These are phyloP conservation scores for Phialophora tarda DNA, from an alignment of 2,329 filamentous ascomycete species.

Conservation along the genomic window DNA sequence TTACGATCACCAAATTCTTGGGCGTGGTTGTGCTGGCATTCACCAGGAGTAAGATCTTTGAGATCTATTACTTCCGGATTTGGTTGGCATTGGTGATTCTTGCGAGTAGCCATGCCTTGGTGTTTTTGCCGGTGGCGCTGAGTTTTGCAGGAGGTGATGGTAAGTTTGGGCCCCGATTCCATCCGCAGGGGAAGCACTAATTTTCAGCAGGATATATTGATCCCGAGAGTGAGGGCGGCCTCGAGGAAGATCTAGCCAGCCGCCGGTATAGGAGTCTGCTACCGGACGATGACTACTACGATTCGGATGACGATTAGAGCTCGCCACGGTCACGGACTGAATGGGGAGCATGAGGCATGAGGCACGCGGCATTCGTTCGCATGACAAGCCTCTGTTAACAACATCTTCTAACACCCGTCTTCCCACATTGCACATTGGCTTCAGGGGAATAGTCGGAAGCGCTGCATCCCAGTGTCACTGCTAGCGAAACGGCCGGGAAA, in stretches of 20 bases:
- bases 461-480: background rate
- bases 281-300: conserved; percentile 80
- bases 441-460: background rate
- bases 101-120: conserved; percentile 83
- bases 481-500: background rate
- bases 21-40: conserved; percentile 93
- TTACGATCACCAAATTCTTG: conserved; percentile 92
- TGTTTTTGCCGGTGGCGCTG: conserved; percentile 89
- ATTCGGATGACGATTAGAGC: conserved; percentile 61
- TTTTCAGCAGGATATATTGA: conserved; percentile 72
- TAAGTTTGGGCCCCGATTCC: conserved; percentile 46
- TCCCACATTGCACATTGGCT: background rate
- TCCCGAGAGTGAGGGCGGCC: conserved; percentile 81
- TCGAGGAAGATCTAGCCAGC: conserved; percentile 86
- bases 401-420: background rate
- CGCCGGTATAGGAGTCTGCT: conserved; percentile 77
- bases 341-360: background rate
- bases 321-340: conserved; percentile 1
- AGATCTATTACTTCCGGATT: conserved; percentile 98
- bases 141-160: conserved; percentile 83
- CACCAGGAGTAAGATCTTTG: conserved; percentile 96
- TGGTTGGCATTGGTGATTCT: conserved; percentile 92
- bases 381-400: background rate
- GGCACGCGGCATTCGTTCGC: background rate
- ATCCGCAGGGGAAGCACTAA: background rate